A percentile compares a stretch with the other conserved stretches of the same genome.
These are phyloP conservation scores for Talaromyces piceae DNA, from an alignment of 2,329 filamentous ascomycete species.

Conservation along the genomic window DNA sequence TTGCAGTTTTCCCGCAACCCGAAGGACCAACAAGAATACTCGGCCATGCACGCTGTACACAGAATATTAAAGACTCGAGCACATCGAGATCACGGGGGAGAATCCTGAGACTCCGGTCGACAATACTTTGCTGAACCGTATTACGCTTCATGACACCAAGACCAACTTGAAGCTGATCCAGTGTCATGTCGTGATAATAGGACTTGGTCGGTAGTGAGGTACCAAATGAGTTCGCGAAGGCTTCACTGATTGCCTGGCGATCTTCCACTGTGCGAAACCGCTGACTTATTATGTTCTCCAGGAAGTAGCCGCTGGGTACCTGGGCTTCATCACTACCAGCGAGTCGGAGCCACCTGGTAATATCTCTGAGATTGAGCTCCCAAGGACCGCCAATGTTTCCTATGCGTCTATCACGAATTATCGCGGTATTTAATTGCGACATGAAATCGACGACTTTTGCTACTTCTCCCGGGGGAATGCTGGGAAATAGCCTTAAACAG, in stretches of 20 bases:
- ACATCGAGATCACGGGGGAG: conserved; percentile 50
- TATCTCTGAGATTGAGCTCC: conserved; percentile 93
- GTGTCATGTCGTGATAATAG: conserved; percentile 64
- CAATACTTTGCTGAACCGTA: conserved; percentile 27
- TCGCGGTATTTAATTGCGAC: conserved; percentile 65
- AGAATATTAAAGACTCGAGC: conserved; percentile 80
- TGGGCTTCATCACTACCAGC: conserved; percentile 55
- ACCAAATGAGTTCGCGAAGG: conserved; percentile 62
- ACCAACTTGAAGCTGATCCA: conserved; percentile 67
- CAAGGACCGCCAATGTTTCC: conserved; percentile 65
- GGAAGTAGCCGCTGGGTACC: conserved; percentile 63
- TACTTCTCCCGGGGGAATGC: conserved; percentile 52
- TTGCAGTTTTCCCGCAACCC: conserved; percentile 76
- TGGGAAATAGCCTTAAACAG: conserved; percentile 67
- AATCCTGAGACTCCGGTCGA: conserved; percentile 27
- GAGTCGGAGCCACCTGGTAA: conserved; percentile 77
- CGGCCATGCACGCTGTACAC: conserved; percentile 77
- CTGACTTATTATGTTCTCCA: conserved; percentile 76
- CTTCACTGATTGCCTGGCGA: conserved; percentile 52
- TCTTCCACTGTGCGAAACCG: conserved; percentile 73
- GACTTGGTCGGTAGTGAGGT: conserved; percentile 44
- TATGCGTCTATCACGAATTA: conserved; percentile 50
- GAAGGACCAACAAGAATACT: conserved; percentile 81
- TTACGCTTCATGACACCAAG: conserved; percentile 63
- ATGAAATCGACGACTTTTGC: conserved; percentile 69